Evolutionary conservation across 495 filamentous ascomycete genomes (phyloP).

Genomic region (Trichoderma reesei): DNA sequence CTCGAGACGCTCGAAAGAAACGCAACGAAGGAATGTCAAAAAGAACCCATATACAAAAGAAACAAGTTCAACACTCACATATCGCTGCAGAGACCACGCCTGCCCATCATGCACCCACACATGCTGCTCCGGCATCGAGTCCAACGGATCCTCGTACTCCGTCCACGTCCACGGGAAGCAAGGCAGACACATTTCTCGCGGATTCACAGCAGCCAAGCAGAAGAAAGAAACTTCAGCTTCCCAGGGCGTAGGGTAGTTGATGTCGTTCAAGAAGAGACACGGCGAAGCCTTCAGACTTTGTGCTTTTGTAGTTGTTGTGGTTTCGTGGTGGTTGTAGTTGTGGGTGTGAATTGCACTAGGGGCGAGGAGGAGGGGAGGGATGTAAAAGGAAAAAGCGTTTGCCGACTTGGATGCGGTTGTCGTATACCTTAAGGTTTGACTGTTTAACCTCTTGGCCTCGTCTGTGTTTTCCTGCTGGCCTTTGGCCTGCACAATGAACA

Average conservation of each 20-base stretch:
- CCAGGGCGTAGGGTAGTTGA: not conserved
- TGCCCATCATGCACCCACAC: conserved; percentile 12
- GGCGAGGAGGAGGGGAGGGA: not conserved
- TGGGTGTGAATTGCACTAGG: not conserved
- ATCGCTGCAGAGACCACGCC: conserved; percentile 13
- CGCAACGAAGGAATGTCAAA: not conserved
- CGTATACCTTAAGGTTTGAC: not conserved
- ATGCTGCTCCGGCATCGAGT: conserved; percentile 13
- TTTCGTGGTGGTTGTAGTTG: not conserved
- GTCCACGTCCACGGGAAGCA: conserved; percentile 28
- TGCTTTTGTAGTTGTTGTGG: not conserved
- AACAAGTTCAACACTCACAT: conserved; percentile 13
- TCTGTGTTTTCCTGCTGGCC: not conserved
- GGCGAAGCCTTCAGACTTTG: too few species aligned
- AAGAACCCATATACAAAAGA: not conserved
- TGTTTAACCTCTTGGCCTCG: not conserved
- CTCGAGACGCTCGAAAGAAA: not conserved
- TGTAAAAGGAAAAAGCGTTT: not conserved
- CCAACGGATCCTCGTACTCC: conserved; percentile 10
- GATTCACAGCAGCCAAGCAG: not conserved
- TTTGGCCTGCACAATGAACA: not conserved
- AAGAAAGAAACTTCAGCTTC: not conserved
- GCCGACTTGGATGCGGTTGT: not conserved
- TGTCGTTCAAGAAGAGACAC: too few species aligned
- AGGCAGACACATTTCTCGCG: conserved; percentile 29